Conservation (phyloP, 1,284 basidiomycete genomes). For the Gastroboletus turbinatus region DNA sequence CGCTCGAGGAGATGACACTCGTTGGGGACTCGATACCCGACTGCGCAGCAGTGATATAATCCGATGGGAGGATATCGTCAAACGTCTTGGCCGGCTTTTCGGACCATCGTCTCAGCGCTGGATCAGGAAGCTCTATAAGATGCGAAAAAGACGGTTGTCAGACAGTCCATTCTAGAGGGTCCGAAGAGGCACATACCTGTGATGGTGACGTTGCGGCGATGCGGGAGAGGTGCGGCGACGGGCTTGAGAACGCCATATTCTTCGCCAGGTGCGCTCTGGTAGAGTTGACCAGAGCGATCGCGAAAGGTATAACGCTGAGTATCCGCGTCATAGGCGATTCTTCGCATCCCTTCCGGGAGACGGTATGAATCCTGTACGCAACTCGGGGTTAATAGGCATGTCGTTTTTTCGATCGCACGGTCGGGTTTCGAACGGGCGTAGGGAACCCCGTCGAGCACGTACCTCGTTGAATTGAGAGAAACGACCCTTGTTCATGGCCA, state of each 20-base stretch:
- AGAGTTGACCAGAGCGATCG: conserved; percentile 45
- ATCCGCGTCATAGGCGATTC: conserved; percentile 56
- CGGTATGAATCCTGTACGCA: conserved; percentile 44
- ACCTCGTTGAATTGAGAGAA: conserved; percentile 43
- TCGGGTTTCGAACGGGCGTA: not conserved
- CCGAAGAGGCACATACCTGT: conserved; percentile 18
- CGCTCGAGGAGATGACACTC: conserved; percentile 16
- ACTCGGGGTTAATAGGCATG: not conserved
- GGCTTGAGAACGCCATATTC: conserved; percentile 45
- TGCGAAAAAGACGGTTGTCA: not conserved
- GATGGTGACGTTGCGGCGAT: conserved; percentile 29
- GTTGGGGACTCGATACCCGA: conserved; percentile 7
- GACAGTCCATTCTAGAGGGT: not conserved
- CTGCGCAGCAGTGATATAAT: conserved; percentile 40
- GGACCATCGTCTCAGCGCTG: conserved; percentile 23
- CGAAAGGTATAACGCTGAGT: conserved; percentile 48
- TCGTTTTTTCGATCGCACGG: not conserved
- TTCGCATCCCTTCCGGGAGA: conserved; percentile 51
- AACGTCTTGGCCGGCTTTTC: conserved; percentile 37
- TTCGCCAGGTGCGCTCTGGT: conserved; percentile 44
- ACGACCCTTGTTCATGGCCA: conserved; percentile 20
- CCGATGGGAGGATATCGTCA: conserved; percentile 45
- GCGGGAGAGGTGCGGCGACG: conserved; percentile 26
- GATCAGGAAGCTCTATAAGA: conserved; percentile 18
- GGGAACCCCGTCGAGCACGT: conserved; percentile 1